Percentiles rank a stretch among this genome's conserved stretches.
Evolutionary conservation across 2,329 filamentous ascomycete genomes (phyloP).

Genomic region (Colletotrichum cordylinicola): DNA sequence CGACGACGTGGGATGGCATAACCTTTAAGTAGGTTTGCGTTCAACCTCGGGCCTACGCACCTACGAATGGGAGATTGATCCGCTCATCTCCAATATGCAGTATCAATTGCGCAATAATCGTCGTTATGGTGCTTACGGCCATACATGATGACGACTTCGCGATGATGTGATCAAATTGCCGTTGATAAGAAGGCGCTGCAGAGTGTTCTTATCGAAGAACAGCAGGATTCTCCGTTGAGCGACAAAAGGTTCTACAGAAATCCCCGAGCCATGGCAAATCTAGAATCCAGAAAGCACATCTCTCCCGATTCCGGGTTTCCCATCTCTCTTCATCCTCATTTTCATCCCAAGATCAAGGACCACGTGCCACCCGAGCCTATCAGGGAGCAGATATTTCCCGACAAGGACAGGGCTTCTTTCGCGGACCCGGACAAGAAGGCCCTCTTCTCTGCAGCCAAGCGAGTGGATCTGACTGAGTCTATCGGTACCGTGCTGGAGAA

Average conservation of each 20-base stretch:
- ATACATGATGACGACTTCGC: background rate
- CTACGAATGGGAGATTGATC: background rate
- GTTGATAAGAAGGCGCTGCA: background rate
- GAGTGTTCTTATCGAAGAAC: background rate
- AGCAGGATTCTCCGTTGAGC: background rate
- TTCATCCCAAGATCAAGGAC: slow-evolving; percentile 49
- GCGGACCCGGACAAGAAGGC: slow-evolving; percentile 51
- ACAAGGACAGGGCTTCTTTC: slow-evolving; percentile 43
- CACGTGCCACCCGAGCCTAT: slow-evolving; percentile 44
- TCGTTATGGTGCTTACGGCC: background rate
- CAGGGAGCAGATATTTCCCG: slow-evolving; percentile 31
- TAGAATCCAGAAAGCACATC: slow-evolving; percentile 52
- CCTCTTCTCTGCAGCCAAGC: slow-evolving; percentile 42
- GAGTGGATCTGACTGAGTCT: slow-evolving; percentile 47
- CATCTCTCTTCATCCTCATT: slow-evolving; percentile 49
- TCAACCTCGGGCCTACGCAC: background rate
- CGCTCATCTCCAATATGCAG: background rate
- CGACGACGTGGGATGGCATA: background rate
- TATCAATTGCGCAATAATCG: background rate
- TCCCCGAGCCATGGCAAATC: slow-evolving; percentile 37
- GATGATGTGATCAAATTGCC: background rate
- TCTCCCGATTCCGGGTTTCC: slow-evolving; percentile 55
- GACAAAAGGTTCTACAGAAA: background rate
- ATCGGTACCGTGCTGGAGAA: slow-evolving; percentile 44
- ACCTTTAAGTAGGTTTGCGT: background rate